Conservation (phyloP, 73 alveolate genomes). For the Symbiodinium natans region DNA sequence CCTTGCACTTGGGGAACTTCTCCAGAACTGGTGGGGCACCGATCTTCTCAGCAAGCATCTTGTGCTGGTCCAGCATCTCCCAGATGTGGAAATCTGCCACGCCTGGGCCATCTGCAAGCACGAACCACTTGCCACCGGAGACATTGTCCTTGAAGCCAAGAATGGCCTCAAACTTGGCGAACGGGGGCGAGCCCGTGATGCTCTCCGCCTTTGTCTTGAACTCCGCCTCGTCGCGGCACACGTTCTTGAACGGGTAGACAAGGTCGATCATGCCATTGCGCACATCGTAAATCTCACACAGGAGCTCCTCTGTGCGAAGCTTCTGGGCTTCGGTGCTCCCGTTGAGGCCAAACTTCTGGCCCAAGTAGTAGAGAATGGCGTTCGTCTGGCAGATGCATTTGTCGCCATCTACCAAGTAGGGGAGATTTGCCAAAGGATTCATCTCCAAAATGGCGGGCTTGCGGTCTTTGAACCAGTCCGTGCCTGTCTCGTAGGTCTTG, state of each 20-base stretch:
- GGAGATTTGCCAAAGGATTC: slow-evolving; percentile 86
- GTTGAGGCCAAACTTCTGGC: slow-evolving; percentile 56
- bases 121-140: slow-evolving; percentile 75
- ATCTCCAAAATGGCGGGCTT: slow-evolving; percentile 71
- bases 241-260: slow-evolving; percentile 86
- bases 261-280: slow-evolving; percentile 85
- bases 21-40: slow-evolving; percentile 9
- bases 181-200: not conserved
- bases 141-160: slow-evolving; percentile 51
- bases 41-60: slow-evolving; percentile 27
- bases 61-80: slow-evolving; percentile 86
- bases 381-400: slow-evolving; percentile 62
- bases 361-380: slow-evolving; percentile 60
- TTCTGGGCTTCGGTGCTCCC: slow-evolving; percentile 50
- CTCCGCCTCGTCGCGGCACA: slow-evolving; percentile 65
- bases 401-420: slow-evolving; percentile 89
- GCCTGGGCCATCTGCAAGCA: slow-evolving; percentile 47
- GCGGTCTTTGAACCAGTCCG: slow-evolving; percentile 58
- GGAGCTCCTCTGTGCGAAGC: slow-evolving; percentile 56
- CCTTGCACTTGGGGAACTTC: slow-evolving; percentile 73
- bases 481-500: slow-evolving; percentile 58
- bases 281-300: slow-evolving; percentile 79
- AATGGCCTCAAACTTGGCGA: slow-evolving; percentile 54
- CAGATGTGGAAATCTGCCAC: slow-evolving; percentile 72
- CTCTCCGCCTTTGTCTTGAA: slow-evolving; percentile 6